phyloP scores from a whole-genome alignment of 2,329 filamentous ascomycete genomes.

The Pseudogymnoascus sp. region DNA sequence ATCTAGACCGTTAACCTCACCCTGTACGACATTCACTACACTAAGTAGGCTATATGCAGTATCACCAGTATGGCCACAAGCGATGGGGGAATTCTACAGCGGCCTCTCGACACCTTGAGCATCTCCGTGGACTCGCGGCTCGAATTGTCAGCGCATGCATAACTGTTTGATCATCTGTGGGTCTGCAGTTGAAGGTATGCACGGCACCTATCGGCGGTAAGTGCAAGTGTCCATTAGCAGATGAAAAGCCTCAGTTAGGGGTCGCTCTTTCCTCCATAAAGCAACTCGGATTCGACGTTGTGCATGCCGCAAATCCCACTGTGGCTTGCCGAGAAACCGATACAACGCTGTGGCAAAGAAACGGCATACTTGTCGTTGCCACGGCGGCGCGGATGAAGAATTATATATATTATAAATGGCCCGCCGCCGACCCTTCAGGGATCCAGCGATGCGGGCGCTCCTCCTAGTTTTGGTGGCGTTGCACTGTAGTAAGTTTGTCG shows the following conservation, averaged over 20 bases:
- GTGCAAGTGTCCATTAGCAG: neutral
- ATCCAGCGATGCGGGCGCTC: constrained; percentile 1
- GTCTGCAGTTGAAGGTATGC: neutral
- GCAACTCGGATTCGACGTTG: neutral
- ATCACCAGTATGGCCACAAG: neutral
- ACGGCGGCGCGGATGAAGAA: neutral
- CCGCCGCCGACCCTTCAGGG: neutral
- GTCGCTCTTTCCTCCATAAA: neutral
- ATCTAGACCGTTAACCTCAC: neutral
- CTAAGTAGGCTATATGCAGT: neutral
- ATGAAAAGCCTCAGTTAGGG: neutral
- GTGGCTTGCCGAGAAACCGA: neutral
- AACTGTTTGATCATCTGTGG: constrained; percentile 5
- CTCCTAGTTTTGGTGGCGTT: neutral
- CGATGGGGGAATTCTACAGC: neutral
- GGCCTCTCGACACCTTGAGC: neutral
- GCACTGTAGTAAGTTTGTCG: neutral
- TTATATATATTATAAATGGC: constrained; percentile 5
- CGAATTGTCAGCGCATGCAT: constrained; percentile 6
- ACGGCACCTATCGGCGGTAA: neutral
- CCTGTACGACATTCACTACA: neutral
- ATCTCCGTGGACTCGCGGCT: constrained; percentile 2
- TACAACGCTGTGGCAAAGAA: constrained; percentile 1
- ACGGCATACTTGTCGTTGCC: neutral
- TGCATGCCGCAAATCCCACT: neutral